Base-by-base conservation (phyloP, 768 basidiomycete genomes). In the Suillus paluster region DNA sequence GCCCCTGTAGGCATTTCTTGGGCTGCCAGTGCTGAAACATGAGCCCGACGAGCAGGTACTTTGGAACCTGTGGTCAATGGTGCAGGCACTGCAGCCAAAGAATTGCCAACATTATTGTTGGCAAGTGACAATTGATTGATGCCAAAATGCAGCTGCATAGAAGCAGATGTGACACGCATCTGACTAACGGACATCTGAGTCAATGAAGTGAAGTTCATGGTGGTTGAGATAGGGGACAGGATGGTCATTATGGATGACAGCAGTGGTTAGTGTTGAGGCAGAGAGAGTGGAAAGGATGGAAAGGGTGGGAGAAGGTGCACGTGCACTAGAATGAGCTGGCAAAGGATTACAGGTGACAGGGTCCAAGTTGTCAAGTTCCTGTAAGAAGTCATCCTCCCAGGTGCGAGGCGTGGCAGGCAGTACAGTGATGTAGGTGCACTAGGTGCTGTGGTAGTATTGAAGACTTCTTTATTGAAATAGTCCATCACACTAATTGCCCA, bases 351-450 rank as follows among this genome's bases (percentile, higher is more conserved):
- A 8, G n/a, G 42, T 19, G 9, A 42, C 42, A 42, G 42, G 42
- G 30, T 30, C 30, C 30, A 30, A 30, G n/a, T 53, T 53, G 52
- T 53, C n/a, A 2, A 58, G 12, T 53, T 58, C 44, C 19, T 44
- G 14, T 25, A 58, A 33, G 14, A 58, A 23, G 3, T 58, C 57
- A 53, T 58, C 57, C n/a, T 58, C 57, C 57, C 57, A 58, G 5
- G 44, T 58, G 42, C n/a, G 42, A 53, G 57, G 57, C 3, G 8
- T 1, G 10, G 27, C 4, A 50, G 27, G 27, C 4, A 11, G 4
- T 2, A 17, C 27, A 19, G 17, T 34, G 50, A 53, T 36, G 21
- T 1, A 36, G 52, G 52, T 5, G 21, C 4, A 5, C 52, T 53
- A 15, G 34, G 48, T 4, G 5, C 27, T 3, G 12, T 11, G 2